These are phyloP conservation scores for Zygosaccharomyces rouxii DNA, from an alignment of 805 yeast genomes.

Conservation along the genomic window DNA sequence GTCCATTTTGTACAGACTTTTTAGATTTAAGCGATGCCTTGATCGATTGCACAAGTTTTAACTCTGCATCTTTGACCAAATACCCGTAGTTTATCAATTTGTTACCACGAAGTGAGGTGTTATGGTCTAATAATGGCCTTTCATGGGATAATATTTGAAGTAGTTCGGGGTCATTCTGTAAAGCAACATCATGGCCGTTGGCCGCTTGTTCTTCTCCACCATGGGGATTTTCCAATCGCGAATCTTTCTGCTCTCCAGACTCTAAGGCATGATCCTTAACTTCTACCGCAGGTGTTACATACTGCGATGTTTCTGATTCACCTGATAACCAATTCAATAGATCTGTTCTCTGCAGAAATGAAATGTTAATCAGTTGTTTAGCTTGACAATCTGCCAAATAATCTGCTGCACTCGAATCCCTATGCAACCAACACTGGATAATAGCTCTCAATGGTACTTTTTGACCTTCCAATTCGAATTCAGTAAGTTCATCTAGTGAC, in stretches of 20 bases:
- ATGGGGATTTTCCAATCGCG: neutral
- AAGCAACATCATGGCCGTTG: slow-evolving; percentile 12
- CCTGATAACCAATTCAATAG: slow-evolving; percentile 79
- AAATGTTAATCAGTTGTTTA: slow-evolving; percentile 60
- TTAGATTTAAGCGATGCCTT: slow-evolving; percentile 36
- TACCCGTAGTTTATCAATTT: slow-evolving; percentile 65
- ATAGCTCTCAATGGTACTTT: slow-evolving; percentile 55
- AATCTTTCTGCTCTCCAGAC: slow-evolving; percentile 9
- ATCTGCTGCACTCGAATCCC: slow-evolving; percentile 72
- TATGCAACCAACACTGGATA: slow-evolving; percentile 72
- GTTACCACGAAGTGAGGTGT: slow-evolving; percentile 58
- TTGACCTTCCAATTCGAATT: slow-evolving; percentile 49
- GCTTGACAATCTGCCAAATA: slow-evolving; percentile 71
- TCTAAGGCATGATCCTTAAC: neutral
- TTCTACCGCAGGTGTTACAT: slow-evolving; percentile 33
- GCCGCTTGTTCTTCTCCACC: slow-evolving; percentile 35
- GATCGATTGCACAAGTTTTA: slow-evolving; percentile 49
- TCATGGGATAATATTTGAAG: slow-evolving; percentile 37
- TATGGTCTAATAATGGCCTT: slow-evolving; percentile 52
- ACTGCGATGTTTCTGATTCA: slow-evolving; percentile 53
- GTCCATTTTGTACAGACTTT: slow-evolving; percentile 19
- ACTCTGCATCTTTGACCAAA: slow-evolving; percentile 61
- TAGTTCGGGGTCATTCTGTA: slow-evolving; percentile 35
- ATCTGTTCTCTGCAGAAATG: slow-evolving; percentile 82
- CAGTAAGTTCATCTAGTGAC: slow-evolving; percentile 46